Conservation (phyloP, 139 green algal species). For the Chlorella sp. region DNA sequence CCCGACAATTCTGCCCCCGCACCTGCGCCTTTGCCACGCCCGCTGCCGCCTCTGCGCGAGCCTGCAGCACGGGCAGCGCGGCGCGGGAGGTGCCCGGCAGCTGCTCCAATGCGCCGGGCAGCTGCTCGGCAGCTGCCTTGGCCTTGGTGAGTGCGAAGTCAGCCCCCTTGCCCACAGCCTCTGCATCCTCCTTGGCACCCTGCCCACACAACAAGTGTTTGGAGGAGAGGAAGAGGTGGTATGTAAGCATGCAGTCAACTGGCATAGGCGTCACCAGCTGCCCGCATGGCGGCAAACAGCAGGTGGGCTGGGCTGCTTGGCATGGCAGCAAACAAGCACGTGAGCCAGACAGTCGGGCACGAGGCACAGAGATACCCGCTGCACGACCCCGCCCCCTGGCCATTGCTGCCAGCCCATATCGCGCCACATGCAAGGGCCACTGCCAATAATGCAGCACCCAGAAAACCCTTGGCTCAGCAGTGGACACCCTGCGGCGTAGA, state of each 20-base stretch:
- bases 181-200: conserved; percentile 70
- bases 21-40: not conserved
- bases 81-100: conserved; percentile 11
- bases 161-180: conserved; percentile 49
- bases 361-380: no score
- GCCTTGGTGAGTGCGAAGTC: conserved; percentile 57
- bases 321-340: no score
- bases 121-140: conserved; percentile 48
- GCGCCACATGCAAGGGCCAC: no score
- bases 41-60: conserved; percentile 5
- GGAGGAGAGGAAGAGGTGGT: not conserved
- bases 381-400: no score
- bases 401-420: no score
- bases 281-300: not conserved
- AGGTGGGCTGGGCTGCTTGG: no score
- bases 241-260: no score
- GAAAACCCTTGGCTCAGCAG: no score
- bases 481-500: no score
- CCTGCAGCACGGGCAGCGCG: conserved; percentile 20
- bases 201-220: not conserved
- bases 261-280: not conserved
- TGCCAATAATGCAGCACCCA: no score
- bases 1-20: no score
- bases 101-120: conserved; percentile 48
- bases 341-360: no score